Evolutionary conservation across 306 rosid genomes (phyloP).

Genomic region (Glycine latifolia): DNA sequence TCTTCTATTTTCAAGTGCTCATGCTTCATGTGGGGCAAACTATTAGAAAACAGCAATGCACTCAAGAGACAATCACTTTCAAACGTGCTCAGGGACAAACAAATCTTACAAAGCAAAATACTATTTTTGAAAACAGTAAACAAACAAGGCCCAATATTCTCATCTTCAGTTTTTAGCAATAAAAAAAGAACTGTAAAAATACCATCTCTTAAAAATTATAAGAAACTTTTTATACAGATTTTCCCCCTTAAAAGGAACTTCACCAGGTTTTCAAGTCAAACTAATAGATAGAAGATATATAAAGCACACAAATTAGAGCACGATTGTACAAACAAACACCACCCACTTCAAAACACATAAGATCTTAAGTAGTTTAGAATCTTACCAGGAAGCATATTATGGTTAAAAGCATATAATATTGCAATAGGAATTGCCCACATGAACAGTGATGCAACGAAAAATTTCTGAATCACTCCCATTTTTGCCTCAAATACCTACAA

Average conservation of each 20-base stretch:
- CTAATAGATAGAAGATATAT: background rate
- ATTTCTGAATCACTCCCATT: constrained; percentile 76
- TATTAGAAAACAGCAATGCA: background rate
- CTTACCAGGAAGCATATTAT: constrained; percentile 83
- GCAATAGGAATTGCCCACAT: constrained; percentile 85
- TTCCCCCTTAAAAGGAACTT: background rate
- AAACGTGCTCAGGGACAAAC: background rate
- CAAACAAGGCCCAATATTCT: background rate
- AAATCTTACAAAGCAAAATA: background rate
- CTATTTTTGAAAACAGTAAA: background rate
- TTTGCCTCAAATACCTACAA: constrained; percentile 44
- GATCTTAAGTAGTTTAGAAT: background rate
- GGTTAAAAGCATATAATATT: constrained; percentile 73
- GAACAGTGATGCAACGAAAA: constrained; percentile 72
- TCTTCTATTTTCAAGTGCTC: background rate
- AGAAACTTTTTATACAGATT: no score
- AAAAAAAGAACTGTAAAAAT: background rate
- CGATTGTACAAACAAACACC: background rate
- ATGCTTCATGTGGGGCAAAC: background rate
- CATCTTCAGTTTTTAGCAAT: background rate
- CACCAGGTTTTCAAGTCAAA: background rate
- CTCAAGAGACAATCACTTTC: background rate
- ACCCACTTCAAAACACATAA: background rate
- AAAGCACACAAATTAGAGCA: constrained; percentile 19
- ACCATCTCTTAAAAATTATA: background rate